phyloP scores from a whole-genome alignment of 371 early-diverging fungal species.

The Syncephalastrum sp. region DNA sequence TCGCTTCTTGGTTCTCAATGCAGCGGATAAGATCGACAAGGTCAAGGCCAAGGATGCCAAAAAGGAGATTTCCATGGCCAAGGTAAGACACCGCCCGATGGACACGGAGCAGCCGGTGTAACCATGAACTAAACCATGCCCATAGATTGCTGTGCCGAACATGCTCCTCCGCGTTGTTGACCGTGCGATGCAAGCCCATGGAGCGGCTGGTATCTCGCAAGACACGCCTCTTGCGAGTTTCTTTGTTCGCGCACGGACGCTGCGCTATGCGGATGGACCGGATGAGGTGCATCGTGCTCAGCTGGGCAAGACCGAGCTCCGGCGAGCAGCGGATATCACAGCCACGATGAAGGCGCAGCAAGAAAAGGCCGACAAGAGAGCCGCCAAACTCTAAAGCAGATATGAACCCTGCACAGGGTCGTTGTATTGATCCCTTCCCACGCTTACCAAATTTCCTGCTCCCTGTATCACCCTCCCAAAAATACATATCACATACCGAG shows the following conservation, averaged over 20 bases:
- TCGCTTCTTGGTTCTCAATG: constrained; percentile 84
- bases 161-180: constrained; percentile 77
- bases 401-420: background rate
- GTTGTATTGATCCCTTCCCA: no score
- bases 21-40: constrained; percentile 89
- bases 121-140: background rate
- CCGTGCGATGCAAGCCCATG: constrained; percentile 90
- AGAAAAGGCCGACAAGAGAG: constrained; percentile 26
- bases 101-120: background rate
- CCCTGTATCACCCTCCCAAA: no score
- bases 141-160: constrained; percentile 70
- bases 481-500: no score
- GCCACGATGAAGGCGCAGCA: constrained; percentile 32
- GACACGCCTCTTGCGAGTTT: constrained; percentile 86
- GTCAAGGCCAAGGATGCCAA: constrained; percentile 84
- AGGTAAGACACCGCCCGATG: constrained; percentile 51
- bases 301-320: constrained; percentile 46
- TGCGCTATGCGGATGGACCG: constrained; percentile 89
- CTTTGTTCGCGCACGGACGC: constrained; percentile 80
- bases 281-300: constrained; percentile 37
- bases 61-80: constrained; percentile 94
- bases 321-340: constrained; percentile 42
- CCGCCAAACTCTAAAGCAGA: constrained; percentile 17
- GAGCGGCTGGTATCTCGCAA: constrained; percentile 87
- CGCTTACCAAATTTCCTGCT: no score